phyloP scores from a whole-genome alignment of 768 basidiomycete species.

The Stropharia rugosoannulata region DNA sequence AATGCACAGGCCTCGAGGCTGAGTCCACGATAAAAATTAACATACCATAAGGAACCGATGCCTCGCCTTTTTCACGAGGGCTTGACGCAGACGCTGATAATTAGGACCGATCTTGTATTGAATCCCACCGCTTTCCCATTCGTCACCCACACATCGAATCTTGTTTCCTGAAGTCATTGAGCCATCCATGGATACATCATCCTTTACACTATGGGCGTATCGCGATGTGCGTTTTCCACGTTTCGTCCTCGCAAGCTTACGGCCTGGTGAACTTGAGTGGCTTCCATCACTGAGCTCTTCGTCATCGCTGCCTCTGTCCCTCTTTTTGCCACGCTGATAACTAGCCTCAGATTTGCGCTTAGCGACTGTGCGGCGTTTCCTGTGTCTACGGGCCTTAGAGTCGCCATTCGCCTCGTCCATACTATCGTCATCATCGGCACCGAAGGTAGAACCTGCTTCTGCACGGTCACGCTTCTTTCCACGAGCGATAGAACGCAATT shows the following conservation, averaged over 20 bases:
- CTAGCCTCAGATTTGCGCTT: constrained; percentile 50
- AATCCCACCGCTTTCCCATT: constrained; percentile 74
- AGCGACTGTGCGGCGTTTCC: constrained; percentile 57
- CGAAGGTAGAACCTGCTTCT: constrained; percentile 72
- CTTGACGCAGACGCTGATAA: constrained; percentile 67
- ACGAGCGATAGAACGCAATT: constrained; percentile 36
- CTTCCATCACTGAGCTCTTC: constrained; percentile 40
- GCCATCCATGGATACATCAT: constrained; percentile 51
- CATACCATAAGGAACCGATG: constrained; percentile 75
- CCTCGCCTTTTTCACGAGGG: constrained; percentile 68
- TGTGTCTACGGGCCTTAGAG: constrained; percentile 42
- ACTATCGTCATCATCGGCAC: constrained; percentile 55
- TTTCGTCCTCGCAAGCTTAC: constrained; percentile 41
- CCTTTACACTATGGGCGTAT: constrained; percentile 30
- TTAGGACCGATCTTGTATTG: constrained; percentile 70
- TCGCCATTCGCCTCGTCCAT: background rate
- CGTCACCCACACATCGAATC: constrained; percentile 64
- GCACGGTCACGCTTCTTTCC: constrained; percentile 79
- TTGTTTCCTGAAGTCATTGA: constrained; percentile 50
- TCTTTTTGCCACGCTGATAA: constrained; percentile 57
- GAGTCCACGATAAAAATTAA: constrained; percentile 1
- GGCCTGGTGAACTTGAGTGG: constrained; percentile 23
- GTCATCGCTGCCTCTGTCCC: constrained; percentile 56
- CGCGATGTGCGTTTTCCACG: constrained; percentile 44
- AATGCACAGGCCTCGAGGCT: constrained; percentile 8